Conservation (phyloP, 805 yeast genomes). For the Metschnikowia bowlesiae region DNA sequence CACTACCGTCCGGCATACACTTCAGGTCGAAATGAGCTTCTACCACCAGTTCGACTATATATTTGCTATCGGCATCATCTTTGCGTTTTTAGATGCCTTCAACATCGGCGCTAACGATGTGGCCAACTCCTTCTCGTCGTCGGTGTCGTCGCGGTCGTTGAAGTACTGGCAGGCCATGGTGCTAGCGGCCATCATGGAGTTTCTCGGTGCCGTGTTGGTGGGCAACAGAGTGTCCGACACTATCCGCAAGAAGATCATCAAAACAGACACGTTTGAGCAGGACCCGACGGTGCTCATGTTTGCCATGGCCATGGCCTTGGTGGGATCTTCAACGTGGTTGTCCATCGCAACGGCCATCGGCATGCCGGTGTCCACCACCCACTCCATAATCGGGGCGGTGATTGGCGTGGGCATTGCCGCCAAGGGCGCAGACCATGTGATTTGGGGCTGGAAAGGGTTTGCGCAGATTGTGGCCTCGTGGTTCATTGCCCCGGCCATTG, state of each 20-base stretch:
- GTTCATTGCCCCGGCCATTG: conserved; percentile 71
- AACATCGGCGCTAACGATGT: conserved; percentile 82
- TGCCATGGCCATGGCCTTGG: conserved; percentile 69
- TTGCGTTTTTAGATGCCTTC: conserved; percentile 75
- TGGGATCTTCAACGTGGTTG: conserved; percentile 71
- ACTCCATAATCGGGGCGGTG: conserved; percentile 71
- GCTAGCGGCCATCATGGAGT: conserved; percentile 66
- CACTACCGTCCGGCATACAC: background rate
- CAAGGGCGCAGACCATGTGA: conserved; percentile 53
- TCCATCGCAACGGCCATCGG: conserved; percentile 62
- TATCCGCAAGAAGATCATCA: conserved; percentile 60
- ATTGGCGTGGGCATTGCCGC: conserved; percentile 76
- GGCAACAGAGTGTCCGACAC: conserved; percentile 75
- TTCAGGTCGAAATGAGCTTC: conserved; percentile 22
- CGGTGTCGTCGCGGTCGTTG: conserved; percentile 66
- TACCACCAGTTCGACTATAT: conserved; percentile 62
- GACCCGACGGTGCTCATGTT: conserved; percentile 72
- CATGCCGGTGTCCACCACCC: conserved; percentile 80
- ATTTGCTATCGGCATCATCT: conserved; percentile 63
- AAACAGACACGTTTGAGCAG: conserved; percentile 42
- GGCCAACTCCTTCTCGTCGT: conserved; percentile 74
- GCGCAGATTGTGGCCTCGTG: conserved; percentile 72
- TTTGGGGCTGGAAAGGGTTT: conserved; percentile 77
- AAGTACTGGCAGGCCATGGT: conserved; percentile 75
- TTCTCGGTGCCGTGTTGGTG: conserved; percentile 68